Conservation (phyloP, 176 grass and related monocot genomes). For the Aegilops longissima region DNA sequence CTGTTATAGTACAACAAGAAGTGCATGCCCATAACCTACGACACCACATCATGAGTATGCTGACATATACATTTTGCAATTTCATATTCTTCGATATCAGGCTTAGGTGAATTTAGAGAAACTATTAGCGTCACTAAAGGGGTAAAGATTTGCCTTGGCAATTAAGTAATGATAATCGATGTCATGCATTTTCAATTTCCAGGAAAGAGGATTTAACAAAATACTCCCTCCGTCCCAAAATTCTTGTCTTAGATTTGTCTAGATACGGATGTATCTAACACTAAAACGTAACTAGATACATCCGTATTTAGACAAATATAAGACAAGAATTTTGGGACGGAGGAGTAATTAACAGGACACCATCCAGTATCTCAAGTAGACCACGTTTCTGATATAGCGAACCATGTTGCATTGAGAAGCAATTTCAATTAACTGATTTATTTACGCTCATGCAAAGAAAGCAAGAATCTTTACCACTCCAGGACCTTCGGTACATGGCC, state of each 20-base stretch:
- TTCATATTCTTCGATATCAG: not conserved
- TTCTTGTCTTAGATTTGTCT: too few species aligned
- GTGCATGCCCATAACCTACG: not conserved
- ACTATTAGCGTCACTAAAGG: not conserved
- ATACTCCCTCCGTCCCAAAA: not conserved
- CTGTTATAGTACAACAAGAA: not conserved
- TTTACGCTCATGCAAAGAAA: not conserved
- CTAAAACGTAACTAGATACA: too few species aligned
- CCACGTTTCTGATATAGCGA: slow-evolving; percentile 3
- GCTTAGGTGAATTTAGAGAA: not conserved
- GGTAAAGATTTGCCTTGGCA: not conserved
- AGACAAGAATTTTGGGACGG: too few species aligned
- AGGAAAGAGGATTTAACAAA: not conserved
- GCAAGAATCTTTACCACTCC: slow-evolving; percentile 76
- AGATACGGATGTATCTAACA: too few species aligned
- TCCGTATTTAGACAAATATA: too few species aligned
- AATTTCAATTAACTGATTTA: not conserved
- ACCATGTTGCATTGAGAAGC: slow-evolving; percentile 8
- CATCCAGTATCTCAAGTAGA: not conserved
- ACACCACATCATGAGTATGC: slow-evolving; percentile 2
- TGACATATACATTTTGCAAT: not conserved
- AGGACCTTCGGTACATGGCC: slow-evolving; percentile 88
- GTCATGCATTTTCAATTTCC: not conserved
- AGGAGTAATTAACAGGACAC: not conserved
- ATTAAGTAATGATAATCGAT: not conserved